Evolutionary conservation across 2,329 filamentous ascomycete species (phyloP).

Genomic region (Penicillium digitatum): DNA sequence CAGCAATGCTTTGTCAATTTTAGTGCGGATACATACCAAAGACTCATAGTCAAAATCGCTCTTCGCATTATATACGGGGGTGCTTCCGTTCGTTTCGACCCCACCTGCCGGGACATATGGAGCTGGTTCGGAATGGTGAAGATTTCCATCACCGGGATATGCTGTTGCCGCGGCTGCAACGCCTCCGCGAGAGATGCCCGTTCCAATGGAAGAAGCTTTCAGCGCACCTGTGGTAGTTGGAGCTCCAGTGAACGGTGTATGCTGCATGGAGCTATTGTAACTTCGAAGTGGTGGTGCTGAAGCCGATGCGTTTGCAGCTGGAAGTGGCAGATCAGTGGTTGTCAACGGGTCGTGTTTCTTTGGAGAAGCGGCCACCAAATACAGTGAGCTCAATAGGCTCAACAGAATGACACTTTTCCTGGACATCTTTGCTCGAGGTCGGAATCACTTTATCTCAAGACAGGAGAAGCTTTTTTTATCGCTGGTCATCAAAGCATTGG

Average conservation of each 20-base stretch:
- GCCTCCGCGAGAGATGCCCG: slow-evolving; percentile 56
- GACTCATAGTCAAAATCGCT: slow-evolving; percentile 83
- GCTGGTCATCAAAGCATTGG: background rate
- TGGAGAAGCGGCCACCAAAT: slow-evolving; percentile 17
- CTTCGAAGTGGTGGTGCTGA: slow-evolving; percentile 42
- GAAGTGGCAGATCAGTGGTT: background rate
- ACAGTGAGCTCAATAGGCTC: slow-evolving; percentile 17
- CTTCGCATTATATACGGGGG: slow-evolving; percentile 70
- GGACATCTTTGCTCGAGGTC: slow-evolving; percentile 8
- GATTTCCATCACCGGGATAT: slow-evolving; percentile 67
- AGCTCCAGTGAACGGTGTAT: slow-evolving; percentile 65
- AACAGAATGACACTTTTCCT: slow-evolving; percentile 13
- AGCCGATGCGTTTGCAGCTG: background rate
- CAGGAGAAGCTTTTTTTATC: background rate
- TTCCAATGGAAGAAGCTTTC: slow-evolving; percentile 47
- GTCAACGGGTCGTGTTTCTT: background rate
- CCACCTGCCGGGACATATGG: slow-evolving; percentile 71
- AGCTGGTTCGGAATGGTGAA: slow-evolving; percentile 64
- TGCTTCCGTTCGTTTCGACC: slow-evolving; percentile 70
- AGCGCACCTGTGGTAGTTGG: slow-evolving; percentile 68
- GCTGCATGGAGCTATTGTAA: slow-evolving; percentile 54
- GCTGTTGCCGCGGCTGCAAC: slow-evolving; percentile 60
- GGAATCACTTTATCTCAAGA: background rate
- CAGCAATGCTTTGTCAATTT: background rate
- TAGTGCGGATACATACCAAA: slow-evolving; percentile 41